Base-by-base conservation (phyloP, 352 stramenopile genomes). In the Globisporangium nagaii region DNA sequence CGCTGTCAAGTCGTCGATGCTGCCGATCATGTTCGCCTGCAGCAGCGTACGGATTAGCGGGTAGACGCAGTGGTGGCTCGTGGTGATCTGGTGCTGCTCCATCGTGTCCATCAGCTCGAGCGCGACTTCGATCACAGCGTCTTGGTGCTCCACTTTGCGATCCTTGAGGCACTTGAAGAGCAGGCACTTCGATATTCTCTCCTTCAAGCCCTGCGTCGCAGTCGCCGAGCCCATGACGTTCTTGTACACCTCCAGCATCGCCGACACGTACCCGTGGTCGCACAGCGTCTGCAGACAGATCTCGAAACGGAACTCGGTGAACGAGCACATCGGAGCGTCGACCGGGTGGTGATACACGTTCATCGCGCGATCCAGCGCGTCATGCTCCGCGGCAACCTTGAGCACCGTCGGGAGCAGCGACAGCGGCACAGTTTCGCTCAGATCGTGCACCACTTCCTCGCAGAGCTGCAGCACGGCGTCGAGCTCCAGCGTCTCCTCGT, bases 271-370 rank as follows among this genome's bases (percentile, higher is more conserved):
- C 27, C 67, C 63, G 27, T 73, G 45, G 5, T 75, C 51, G 63
- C 72, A 77, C 27, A 91, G 53, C 34, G 74, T 73, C 49, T 86
- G 76, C 34, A 88, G 52, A 47, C 72, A 84, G 39, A 85, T 85
- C 27, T 87, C 78, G 50, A 91, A 87, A 10, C 70, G 75, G 54
- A 76, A 79, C 56, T 88, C 71, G 1, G 69, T 80, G 43, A 74
- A 85, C 2, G 34, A 37, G 22, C 59, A 64, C 70, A 88, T 77
- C 2, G 56, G 31, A 7, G 62, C 67, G 15, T 80, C 53, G 1
- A 57, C 51, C 2, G 68, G 62, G 31, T 83, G 71, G 19, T 53
- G 54, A 52, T 91, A 89, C 22, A 87, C 51, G n/a, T 67, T 63
- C 78, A 91, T 89, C 25, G 76, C 81, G 1, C 76, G 72, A 27